These are phyloP conservation scores for Lomentospora prolificans DNA, from an alignment of 2,329 filamentous ascomycete species.

Conservation along the genomic window DNA sequence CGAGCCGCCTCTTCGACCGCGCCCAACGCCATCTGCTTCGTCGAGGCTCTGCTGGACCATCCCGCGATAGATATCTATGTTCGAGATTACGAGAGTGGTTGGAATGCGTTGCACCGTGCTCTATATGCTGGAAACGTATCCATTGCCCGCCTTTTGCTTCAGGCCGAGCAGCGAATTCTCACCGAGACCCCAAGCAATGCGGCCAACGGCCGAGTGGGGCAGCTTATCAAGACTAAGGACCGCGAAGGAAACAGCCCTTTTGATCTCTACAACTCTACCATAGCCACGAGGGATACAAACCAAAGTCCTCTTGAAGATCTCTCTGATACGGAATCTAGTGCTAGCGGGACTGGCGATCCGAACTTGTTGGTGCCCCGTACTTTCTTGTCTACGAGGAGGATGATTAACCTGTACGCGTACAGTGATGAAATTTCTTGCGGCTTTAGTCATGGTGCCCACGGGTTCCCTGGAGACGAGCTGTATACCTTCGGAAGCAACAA, in stretches of 20 bases:
- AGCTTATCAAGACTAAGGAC: conserved; percentile 90
- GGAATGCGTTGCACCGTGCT: conserved; percentile 88
- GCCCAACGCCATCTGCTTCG: conserved; percentile 61
- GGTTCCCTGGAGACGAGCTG: conserved; percentile 61
- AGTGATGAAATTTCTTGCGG: background rate
- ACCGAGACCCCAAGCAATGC: conserved; percentile 49
- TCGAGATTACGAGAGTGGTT: conserved; percentile 86
- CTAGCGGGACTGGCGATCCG: background rate
- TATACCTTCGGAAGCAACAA: conserved; percentile 96
- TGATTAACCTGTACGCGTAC: background rate
- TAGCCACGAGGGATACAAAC: conserved; percentile 63
- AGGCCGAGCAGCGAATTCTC: conserved; percentile 61
- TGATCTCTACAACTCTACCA: conserved; percentile 82
- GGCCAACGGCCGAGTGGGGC: conserved; percentile 51
- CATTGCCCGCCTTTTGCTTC: conserved; percentile 72
- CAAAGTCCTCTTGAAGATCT: conserved; percentile 26
- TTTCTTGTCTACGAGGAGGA: background rate
- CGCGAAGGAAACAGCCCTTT: conserved; percentile 91
- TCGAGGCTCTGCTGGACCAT: conserved; percentile 69
- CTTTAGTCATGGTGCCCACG: background rate
- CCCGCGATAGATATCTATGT: conserved; percentile 75
- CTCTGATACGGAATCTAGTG: conserved; percentile 35
- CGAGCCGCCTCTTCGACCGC: conserved; percentile 70
- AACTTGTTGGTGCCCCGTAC: background rate
- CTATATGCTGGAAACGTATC: conserved; percentile 84